These are phyloP conservation scores for Phylloporus sp. DNA, from an alignment of 768 basidiomycete species.

Conservation along the genomic window DNA sequence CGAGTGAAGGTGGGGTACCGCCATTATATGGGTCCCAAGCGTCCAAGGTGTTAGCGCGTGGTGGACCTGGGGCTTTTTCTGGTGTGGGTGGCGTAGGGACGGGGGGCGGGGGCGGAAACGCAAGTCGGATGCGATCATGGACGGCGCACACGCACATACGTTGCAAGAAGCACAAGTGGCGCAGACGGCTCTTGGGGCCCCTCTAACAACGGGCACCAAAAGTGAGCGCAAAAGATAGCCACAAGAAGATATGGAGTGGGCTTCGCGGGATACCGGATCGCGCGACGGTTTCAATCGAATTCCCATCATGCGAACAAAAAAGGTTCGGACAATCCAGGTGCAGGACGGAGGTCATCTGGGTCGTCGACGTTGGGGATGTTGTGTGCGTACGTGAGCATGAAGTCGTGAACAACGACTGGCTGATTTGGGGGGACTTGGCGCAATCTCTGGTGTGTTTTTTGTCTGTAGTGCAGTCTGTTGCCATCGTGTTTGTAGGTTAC, in stretches of 20 bases:
- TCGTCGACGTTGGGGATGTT: too few species aligned
- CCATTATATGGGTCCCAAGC: neutral
- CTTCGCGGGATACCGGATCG: neutral
- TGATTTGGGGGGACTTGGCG: too few species aligned
- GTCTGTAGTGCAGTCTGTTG: too few species aligned
- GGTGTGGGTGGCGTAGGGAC: neutral
- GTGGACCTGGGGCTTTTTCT: neutral
- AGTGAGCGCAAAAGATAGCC: slow-evolving; percentile 30
- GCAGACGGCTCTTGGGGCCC: neutral
- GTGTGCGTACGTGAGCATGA: too few species aligned
- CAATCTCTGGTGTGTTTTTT: too few species aligned
- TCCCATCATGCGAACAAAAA: too few species aligned
- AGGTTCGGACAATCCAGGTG: too few species aligned
- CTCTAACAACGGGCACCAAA: slow-evolving; percentile 13
- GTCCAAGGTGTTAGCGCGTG: slow-evolving; percentile 3
- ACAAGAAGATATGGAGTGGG: neutral
- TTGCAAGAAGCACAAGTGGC: neutral
- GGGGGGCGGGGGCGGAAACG: slow-evolving; percentile 31
- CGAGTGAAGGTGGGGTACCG: slow-evolving; percentile 1
- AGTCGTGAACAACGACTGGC: too few species aligned
- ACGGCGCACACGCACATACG: slow-evolving; percentile 3
- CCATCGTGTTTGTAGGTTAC: too few species aligned
- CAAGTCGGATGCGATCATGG: slow-evolving; percentile 34
- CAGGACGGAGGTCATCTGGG: too few species aligned
- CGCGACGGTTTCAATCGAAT: neutral